These are phyloP conservation scores for Mycena sanguinolenta DNA, from an alignment of 768 basidiomycete species.

Conservation along the genomic window DNA sequence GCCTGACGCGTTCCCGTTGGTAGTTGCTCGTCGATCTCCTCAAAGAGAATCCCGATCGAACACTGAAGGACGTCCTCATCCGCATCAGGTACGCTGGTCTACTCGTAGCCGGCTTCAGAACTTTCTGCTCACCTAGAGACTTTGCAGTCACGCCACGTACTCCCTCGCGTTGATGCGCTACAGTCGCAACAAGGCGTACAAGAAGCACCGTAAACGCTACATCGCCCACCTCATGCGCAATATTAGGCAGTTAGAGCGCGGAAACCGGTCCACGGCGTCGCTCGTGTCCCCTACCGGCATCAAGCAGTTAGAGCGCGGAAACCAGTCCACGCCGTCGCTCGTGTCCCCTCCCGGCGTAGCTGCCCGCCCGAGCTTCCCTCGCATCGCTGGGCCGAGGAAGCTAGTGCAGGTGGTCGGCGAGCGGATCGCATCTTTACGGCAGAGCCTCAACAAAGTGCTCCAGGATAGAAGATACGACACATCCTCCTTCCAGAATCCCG, in stretches of 20 bases:
- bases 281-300: not conserved
- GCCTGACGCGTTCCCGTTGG: not conserved
- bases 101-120: not conserved
- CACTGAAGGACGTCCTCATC: conserved; percentile 18
- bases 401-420: not conserved
- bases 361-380: not conserved
- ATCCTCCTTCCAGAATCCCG: conserved; percentile 31
- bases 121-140: not conserved
- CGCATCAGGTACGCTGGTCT: conserved; percentile 1
- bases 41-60: not conserved
- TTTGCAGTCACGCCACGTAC: conserved; percentile 21
- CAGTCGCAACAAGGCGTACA: not conserved
- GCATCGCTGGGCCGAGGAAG: not conserved
- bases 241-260: not conserved
- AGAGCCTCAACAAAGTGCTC: not conserved
- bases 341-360: no score
- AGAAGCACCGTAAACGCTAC: conserved; percentile 4
- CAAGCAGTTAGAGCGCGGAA: no score
- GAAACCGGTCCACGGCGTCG: conserved; percentile 1
- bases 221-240: not conserved
- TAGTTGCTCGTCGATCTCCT: conserved; percentile 24
- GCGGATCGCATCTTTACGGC: not conserved
- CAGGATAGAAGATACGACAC: not conserved
- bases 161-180: conserved; percentile 13
- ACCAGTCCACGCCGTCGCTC: no score